Base-by-base conservation (phyloP, 2,329 filamentous ascomycete species). In the Fusarium sp. region DNA sequence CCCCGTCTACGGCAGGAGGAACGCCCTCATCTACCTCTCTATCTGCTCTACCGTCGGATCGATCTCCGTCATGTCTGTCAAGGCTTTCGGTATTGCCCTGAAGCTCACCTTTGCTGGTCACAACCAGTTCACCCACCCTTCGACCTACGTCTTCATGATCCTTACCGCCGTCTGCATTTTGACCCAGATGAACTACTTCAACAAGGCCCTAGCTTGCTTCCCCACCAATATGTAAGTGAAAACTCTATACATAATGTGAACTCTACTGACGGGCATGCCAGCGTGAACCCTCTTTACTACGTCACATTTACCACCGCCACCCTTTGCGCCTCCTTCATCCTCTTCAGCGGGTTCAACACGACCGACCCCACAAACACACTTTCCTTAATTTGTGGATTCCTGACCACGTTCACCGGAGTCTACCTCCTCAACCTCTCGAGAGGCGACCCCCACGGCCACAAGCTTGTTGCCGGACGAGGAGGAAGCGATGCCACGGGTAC, bases 151-250 rank as follows among this genome's bases (percentile, higher is more conserved):
- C 73, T 99, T 99, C 83, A 92, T 96, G 84, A 98, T 99, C 76
- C 91, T 98, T 75, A 97, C 95, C 0, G 88, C 89, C 4, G 94
- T 98, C 74, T 99, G 97, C 86, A 98, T 99, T 81, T 84, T 99
- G 76, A 98, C 95, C 10, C 97, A 99, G 87, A 98, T 99, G 97
- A 99, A 99, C 84, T 99, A 99, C 84, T 98, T 99, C 85, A 99
- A 99, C 88, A 99, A 99, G 85, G 97, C 97, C 9, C 86, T 99
- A 69, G 97, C 95, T 83, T 95, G 97, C 80, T 99, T 98, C 85
- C 96, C 94, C 33, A 98, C 97, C 35, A 98, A 97, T 78, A 97
- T 99, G 95, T 98, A 89, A 82, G 94, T 87, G 27, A 13, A 10
- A 16, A 14, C 27, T 10, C 24, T 20, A 11, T 29, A 5, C 8